phyloP scores from a whole-genome alignment of 2,329 filamentous ascomycete genomes.

The Fonsecaea nubica region DNA sequence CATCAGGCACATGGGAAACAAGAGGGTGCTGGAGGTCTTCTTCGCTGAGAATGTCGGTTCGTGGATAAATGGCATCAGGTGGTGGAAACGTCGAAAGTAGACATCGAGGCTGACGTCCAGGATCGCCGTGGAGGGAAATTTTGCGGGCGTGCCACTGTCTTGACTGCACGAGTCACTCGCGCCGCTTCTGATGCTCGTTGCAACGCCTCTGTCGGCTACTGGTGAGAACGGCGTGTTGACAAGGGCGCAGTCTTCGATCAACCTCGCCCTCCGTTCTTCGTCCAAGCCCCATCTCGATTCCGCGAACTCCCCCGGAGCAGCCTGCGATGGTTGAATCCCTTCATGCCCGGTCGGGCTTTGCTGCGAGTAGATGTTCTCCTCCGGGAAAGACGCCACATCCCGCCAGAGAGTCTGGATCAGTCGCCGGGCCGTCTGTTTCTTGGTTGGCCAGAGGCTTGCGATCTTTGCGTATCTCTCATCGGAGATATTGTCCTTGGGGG shows the following conservation, averaged over 20 bases:
- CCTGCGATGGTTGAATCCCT: background rate
- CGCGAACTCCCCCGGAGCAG: background rate
- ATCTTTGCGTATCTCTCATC: conserved; percentile 25
- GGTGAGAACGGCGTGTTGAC: background rate
- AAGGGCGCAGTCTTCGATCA: conserved; percentile 16
- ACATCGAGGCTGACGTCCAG: conserved; percentile 26
- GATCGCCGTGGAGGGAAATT: conserved; percentile 22
- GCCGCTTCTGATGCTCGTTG: conserved; percentile 4
- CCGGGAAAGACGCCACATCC: conserved; percentile 15
- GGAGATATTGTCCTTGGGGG: conserved; percentile 21
- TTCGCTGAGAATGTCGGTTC: conserved; percentile 15
- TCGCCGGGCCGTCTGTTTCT: conserved; percentile 11
- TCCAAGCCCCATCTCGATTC: conserved; percentile 22
- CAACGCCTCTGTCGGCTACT: background rate
- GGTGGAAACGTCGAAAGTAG: conserved; percentile 23
- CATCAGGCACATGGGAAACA: conserved; percentile 24
- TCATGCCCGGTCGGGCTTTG: background rate
- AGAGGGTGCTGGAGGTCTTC: conserved; percentile 14
- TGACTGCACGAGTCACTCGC: background rate
- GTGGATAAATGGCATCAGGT: conserved; percentile 24
- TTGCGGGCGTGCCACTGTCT: background rate
- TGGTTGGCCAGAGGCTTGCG: conserved; percentile 20
- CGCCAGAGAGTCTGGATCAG: conserved; percentile 25
- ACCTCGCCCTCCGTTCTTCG: conserved; percentile 12
- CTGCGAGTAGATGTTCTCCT: conserved; percentile 23